These are phyloP conservation scores for Digitaria exilis DNA, from an alignment of 202 grass and related monocot species.

Conservation along the genomic window DNA sequence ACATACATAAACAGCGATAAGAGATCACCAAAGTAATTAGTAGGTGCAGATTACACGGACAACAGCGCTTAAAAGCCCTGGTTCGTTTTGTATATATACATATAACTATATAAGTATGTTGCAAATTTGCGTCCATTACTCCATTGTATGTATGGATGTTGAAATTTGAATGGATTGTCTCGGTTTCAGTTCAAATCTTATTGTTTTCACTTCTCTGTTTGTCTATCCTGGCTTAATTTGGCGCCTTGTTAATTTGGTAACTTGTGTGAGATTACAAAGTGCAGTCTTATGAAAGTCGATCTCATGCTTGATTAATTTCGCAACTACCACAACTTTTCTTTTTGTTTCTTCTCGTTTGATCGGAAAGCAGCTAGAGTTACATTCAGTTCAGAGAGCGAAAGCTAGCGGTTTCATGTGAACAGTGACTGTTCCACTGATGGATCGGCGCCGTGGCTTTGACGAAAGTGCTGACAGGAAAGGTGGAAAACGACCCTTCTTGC, in stretches of 20 bases:
- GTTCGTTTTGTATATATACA: not conserved
- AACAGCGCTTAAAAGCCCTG: not conserved
- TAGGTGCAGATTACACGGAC: not conserved
- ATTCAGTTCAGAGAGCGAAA: not conserved
- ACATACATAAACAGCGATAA: not conserved
- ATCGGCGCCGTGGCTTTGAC: not conserved
- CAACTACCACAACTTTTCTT: not conserved
- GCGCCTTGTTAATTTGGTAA: not conserved
- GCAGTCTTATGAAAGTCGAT: no score
- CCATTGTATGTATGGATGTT: not conserved
- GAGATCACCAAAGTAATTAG: not conserved
- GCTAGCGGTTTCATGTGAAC: slow-evolving; percentile 2
- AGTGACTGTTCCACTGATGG: not conserved
- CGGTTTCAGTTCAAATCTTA: not conserved
- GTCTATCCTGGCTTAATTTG: not conserved
- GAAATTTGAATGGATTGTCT: not conserved
- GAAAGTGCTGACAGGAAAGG: not conserved
- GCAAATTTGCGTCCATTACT: not conserved
- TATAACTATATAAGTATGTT: no score
- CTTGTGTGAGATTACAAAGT: not conserved
- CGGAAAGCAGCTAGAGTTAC: not conserved
- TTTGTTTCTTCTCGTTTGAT: not conserved
- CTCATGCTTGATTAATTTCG: not conserved
- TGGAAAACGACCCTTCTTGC: not conserved
- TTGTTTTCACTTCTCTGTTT: not conserved